Conservation (phyloP, 257 asterid genomes). For the Prunella vulgaris region DNA sequence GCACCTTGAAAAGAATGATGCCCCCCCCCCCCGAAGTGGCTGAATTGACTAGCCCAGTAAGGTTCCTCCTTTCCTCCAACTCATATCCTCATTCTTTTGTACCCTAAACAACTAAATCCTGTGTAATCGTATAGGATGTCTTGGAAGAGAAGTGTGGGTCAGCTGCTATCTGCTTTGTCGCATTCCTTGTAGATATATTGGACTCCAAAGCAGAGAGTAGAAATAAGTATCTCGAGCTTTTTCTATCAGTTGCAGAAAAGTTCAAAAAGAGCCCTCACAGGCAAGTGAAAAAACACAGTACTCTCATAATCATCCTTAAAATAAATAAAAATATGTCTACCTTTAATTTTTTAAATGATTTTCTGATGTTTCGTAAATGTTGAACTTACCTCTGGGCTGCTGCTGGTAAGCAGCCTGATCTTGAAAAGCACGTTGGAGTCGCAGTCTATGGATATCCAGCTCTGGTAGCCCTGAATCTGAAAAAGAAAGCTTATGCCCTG, state of each 20-base stretch:
- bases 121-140: slow-evolving; percentile 46
- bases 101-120: neutral
- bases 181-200: too few species aligned
- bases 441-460: too few species aligned
- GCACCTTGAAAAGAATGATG: slow-evolving; percentile 75
- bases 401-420: too few species aligned
- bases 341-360: neutral
- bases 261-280: slow-evolving; percentile 81
- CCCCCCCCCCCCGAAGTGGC: slow-evolving; percentile 94
- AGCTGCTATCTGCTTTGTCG: too few species aligned
- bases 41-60: slow-evolving; percentile 81
- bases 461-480: too few species aligned
- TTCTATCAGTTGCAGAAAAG: too few species aligned
- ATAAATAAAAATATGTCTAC: neutral
- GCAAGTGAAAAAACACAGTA: slow-evolving; percentile 32
- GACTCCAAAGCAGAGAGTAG: too few species aligned
- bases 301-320: slow-evolving; percentile 16
- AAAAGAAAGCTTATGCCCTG: too few species aligned
- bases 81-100: neutral
- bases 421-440: too few species aligned
- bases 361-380: slow-evolving; percentile 5
- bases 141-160: slow-evolving; percentile 89
- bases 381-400: too few species aligned
- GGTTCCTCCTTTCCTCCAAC: slow-evolving; percentile 3
- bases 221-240: too few species aligned